These are phyloP conservation scores for Rhodotorula graminis DNA, from an alignment of 768 basidiomycete genomes.

Conservation along the genomic window DNA sequence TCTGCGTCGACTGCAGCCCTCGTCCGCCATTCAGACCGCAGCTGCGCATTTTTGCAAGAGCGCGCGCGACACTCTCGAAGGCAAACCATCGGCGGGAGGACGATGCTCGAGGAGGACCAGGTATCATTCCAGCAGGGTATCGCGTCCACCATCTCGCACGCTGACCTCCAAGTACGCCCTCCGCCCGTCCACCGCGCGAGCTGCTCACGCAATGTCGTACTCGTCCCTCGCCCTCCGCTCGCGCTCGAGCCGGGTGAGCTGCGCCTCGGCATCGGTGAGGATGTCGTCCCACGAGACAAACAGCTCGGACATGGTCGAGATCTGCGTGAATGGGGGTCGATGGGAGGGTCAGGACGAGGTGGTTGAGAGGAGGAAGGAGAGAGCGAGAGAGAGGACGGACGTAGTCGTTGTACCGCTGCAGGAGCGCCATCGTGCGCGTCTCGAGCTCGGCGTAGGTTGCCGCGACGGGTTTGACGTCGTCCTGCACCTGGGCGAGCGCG, in stretches of 20 bases:
- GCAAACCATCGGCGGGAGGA: too few relatives aligned
- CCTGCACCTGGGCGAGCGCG: conserved; percentile 6
- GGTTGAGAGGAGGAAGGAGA: not conserved
- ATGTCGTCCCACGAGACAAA: conserved; percentile 40
- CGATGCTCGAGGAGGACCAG: not conserved
- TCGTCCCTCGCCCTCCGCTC: not conserved
- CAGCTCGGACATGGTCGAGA: conserved; percentile 37
- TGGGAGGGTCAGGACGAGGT: not conserved
- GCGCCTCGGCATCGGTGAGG: conserved; percentile 28
- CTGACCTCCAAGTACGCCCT: not conserved
- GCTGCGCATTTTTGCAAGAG: too few relatives aligned
- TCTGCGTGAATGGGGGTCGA: conserved; percentile 18
- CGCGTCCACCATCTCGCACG: not conserved
- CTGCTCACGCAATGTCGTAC: not conserved
- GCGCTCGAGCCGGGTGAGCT: conserved; percentile 29
- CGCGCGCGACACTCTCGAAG: too few relatives aligned
- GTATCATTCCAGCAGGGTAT: not conserved
- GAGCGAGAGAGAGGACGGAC: not conserved
- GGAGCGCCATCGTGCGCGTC: conserved; percentile 5
- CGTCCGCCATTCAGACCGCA: too few relatives aligned
- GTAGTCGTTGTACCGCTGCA: conserved; percentile 32
- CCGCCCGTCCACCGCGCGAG: too few relatives aligned
- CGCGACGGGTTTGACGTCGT: conserved; percentile 28
- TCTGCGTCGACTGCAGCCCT: too few relatives aligned
- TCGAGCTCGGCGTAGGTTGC: conserved; percentile 32